Conservation (phyloP, 1,139 yeast species). For the Eremothecium cymbalariae region DNA sequence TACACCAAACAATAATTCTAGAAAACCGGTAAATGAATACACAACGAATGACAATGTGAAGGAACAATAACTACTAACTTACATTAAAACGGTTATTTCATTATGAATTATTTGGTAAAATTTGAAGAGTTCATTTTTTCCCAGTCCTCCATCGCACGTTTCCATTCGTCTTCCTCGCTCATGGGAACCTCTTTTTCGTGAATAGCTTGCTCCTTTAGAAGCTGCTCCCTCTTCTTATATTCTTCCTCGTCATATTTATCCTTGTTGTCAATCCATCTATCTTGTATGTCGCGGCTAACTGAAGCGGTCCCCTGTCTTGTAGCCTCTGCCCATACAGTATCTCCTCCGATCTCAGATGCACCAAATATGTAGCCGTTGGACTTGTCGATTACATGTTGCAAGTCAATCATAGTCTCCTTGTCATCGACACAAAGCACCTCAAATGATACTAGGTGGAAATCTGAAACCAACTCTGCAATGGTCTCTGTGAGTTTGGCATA, state of each 20-base stretch:
- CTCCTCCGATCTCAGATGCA: conserved; percentile 87
- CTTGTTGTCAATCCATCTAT: conserved; percentile 89
- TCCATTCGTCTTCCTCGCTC: conserved; percentile 60
- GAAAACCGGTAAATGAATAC: no score
- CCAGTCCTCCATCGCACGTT: conserved; percentile 56
- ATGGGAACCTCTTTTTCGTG: conserved; percentile 39
- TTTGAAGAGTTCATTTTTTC: conserved; percentile 36
- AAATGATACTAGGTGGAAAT: conserved; percentile 78
- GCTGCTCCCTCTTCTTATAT: conserved; percentile 37
- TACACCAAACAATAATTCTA: no score
- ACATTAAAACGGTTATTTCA: no score
- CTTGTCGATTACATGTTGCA: conserved; percentile 71
- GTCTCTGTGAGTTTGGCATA: conserved; percentile 67
- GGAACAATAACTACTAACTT: no score
- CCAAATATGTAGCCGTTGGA: conserved; percentile 94
- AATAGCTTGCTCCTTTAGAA: conserved; percentile 33
- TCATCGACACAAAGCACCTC: conserved; percentile 90
- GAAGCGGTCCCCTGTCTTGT: conserved; percentile 62
- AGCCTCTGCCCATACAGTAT: conserved; percentile 92
- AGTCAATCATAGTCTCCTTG: conserved; percentile 79
- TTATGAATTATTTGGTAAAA: conserved; percentile 20
- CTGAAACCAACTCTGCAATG: conserved; percentile 77
- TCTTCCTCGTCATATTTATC: conserved; percentile 63
- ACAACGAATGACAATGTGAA: no score
- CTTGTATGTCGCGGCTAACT: conserved; percentile 65